These are phyloP conservation scores for Penicillium bialowiezense DNA, from an alignment of 495 filamentous ascomycete species.

Conservation along the genomic window DNA sequence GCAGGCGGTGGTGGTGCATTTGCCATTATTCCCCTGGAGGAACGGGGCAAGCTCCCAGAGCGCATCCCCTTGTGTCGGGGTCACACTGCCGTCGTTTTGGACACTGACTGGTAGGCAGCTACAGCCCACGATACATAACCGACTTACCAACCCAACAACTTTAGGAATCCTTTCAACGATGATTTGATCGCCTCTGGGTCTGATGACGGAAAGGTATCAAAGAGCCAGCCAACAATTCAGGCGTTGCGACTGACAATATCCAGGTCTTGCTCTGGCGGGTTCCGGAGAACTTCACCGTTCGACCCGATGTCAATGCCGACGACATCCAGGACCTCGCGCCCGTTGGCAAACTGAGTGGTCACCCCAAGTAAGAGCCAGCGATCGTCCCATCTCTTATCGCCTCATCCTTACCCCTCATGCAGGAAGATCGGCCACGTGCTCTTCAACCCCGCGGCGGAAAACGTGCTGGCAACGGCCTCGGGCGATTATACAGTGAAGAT, in stretches of 20 bases:
- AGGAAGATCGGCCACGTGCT: constrained; percentile 96
- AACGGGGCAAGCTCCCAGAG: constrained; percentile 86
- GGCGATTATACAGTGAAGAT: constrained; percentile 94
- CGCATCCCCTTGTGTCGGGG: constrained; percentile 92
- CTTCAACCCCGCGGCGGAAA: constrained; percentile 95
- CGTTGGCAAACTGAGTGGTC: constrained; percentile 71
- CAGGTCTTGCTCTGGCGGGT: constrained; percentile 92
- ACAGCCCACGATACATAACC: neutral
- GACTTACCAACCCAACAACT: constrained; percentile 27
- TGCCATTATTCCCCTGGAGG: constrained; percentile 87
- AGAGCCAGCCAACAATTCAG: neutral
- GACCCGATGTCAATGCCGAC: constrained; percentile 74
- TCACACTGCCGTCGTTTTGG: constrained; percentile 90
- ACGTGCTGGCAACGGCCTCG: constrained; percentile 91
- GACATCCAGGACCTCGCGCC: constrained; percentile 74
- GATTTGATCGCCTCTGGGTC: constrained; percentile 88
- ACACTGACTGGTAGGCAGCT: constrained; percentile 87
- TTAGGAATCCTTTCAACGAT: constrained; percentile 93
- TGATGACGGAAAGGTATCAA: constrained; percentile 81
- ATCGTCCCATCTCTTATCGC: neutral
- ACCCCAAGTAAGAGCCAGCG: constrained; percentile 42
- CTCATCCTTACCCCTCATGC: constrained; percentile 14
- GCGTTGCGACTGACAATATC: constrained; percentile 16
- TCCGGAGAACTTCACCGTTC: constrained; percentile 79
- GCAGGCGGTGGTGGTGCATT: constrained; percentile 95